phyloP scores from a whole-genome alignment of 495 filamentous ascomycete species.

The Pyrenopolyporus hunteri region DNA sequence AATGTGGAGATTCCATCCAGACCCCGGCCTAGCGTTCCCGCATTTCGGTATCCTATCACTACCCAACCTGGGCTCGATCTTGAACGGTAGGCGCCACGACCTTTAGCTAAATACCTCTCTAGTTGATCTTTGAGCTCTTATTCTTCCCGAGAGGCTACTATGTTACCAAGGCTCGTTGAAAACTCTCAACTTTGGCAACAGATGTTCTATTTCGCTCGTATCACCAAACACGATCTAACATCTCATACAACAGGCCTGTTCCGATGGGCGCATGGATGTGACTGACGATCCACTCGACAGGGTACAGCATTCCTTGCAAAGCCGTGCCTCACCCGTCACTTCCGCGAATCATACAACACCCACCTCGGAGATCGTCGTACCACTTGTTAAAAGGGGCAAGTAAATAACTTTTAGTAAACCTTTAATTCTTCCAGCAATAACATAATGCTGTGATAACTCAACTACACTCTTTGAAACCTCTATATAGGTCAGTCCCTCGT shows the following conservation, averaged over 20 bases:
- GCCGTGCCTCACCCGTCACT: conserved; percentile 6
- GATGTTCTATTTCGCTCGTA: neutral
- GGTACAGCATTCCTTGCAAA: conserved; percentile 2
- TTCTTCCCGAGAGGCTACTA: neutral
- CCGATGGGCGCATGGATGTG: conserved; percentile 15
- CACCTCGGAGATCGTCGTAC: conserved; percentile 11
- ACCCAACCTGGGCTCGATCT: neutral
- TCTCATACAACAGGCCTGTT: neutral
- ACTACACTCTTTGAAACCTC: too few relatives aligned
- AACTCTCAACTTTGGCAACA: neutral
- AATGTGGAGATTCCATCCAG: conserved; percentile 6
- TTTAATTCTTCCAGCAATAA: neutral
- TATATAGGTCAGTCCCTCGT: conserved; percentile 2
- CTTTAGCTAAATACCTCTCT: neutral
- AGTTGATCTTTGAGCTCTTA: neutral
- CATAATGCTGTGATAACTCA: too few relatives aligned
- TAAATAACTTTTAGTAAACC: neutral
- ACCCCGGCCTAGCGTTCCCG: conserved; percentile 17
- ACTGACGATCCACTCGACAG: conserved; percentile 15
- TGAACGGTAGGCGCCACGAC: neutral
- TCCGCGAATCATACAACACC: neutral
- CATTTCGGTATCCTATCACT: conserved; percentile 7
- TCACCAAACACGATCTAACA: neutral
- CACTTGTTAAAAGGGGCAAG: conserved; percentile 9
- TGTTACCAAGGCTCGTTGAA: neutral